Evolutionary conservation across 352 stramenopile species (phyloP), one percentile per base, ranked within the genome.

Genomic region (Albugo candida): DNA sequence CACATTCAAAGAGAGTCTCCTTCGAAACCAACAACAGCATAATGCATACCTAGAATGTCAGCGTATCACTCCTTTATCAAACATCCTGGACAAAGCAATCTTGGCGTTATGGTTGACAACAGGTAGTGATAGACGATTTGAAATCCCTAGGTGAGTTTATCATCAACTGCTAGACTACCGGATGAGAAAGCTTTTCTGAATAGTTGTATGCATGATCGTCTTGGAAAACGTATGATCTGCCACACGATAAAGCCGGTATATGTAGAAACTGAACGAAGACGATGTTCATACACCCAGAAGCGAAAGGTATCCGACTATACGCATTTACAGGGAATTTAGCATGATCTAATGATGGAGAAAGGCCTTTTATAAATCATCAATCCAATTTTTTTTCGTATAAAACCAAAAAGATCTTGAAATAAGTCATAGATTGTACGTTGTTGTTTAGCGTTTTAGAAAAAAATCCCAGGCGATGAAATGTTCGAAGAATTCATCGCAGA

Each of bases 41-140:
- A 5, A 82, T 87, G 37, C 70, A 87, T 45, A 52, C 79, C 11
- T 87, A 71, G 74, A 65, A 70, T 49, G 56, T 61, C 41, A 44
- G 58, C 45, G 73, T 86, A 38, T 12, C 24, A 58, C 47, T 12
- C 13, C 14, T 5, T 45, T 36, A 34, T 31, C 11, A 36, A 2
- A 20, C 2, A 38, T 12, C 0, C 18, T 37, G 10, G 39, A 5
- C n/a, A 36, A 11, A 0, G 3, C n/a, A n/a, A n/a, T n/a, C n/a
- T n/a, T n/a, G n/a, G n/a, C n/a, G n/a, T 21, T 20, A 10, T 36
- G 14, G 17, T 45, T 5, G 21, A 19, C 47, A 38, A 3, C 14
- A 83, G 73, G 80, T 56, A 35, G 71, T 63, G 2, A 41, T 55
- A 16, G 68, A 63, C 41, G 56, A 69, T 1, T 65, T 67, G 13